These are phyloP conservation scores for Plasmodium gallinaceum DNA, from an alignment of 169 alveolate species.

Conservation along the genomic window DNA sequence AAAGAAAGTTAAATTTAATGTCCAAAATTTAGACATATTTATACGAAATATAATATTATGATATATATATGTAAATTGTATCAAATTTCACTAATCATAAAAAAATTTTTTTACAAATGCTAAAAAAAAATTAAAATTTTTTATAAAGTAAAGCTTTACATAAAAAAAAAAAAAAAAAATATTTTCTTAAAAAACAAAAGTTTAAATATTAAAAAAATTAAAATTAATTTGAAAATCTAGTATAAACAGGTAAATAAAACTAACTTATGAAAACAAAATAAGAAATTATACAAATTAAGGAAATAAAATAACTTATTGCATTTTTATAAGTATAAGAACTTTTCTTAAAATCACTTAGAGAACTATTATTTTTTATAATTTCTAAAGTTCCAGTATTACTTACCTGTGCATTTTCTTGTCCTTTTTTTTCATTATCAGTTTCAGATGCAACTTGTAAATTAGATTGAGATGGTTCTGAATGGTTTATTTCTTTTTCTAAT, in stretches of 20 bases:
- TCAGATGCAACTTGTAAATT: background rate
- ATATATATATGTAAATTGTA: background rate
- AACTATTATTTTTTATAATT: background rate
- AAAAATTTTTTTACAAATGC: background rate
- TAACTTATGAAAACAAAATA: constrained; percentile 18
- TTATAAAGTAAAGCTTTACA: background rate
- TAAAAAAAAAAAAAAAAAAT: background rate
- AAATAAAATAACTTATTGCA: constrained; percentile 3
- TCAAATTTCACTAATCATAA: background rate
- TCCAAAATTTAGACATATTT: too few species aligned
- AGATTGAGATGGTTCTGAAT: background rate
- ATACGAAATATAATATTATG: background rate
- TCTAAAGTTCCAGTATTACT: background rate
- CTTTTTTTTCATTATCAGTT: background rate
- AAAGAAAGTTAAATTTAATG: too few species aligned
- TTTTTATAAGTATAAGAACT: background rate
- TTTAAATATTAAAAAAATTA: background rate
- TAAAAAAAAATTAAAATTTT: background rate
- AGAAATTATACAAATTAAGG: constrained; percentile 4
- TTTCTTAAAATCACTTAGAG: background rate
- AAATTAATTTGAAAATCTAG: background rate
- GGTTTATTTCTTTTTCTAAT: constrained; percentile 51
- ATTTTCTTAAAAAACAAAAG: background rate
- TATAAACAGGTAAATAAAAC: background rate
- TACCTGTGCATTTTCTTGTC: background rate